Evolutionary conservation across 1,139 yeast species (phyloP), one percentile per base, ranked within the genome.

Genomic region (Pneumocystis canis): DNA sequence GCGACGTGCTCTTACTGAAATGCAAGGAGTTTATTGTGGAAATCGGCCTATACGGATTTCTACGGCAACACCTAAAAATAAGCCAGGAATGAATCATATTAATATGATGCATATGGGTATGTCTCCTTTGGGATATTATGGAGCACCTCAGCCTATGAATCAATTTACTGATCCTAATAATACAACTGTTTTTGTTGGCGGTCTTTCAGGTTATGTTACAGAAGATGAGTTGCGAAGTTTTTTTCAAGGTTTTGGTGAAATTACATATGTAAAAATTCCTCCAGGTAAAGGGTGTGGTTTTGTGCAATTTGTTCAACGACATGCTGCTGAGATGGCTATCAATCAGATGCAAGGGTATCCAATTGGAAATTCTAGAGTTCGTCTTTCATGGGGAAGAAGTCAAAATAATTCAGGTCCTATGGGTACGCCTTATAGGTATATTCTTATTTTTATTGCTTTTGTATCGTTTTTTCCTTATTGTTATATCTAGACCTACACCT

Each of bases 151-250:
- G 16, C 73, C 77, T 28, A 69, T 80, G 68, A 79, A 75, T 68
- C 83, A 82, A 68, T 85, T 77, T 71, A 78, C 85, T 57, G 95
- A 89, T 70, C 89, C 90, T 25, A 84, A 81, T 71, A 89, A 89
- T 72, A 88, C 96, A 14, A 89, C 97, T 0, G 96, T 89, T n/a
- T 89, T 89, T 73, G 92, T 89, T 30, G 97, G 97, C 32, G 97
- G 97, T 0, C 76, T 89, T 60, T 84, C 92, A 7, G 78, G 84
- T 28, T 83, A 84, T 62, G 89, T 88, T 33, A 78, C 83, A 18
- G 97, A 89, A 71, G 85, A 84, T 61, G 87, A 89, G 54, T 76
- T 90, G 61, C 80, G 84, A 67, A 78, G 87, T 3, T 78, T 85
- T 62, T 89, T 89, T 75, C 84, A 84, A 69, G 88, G 94, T 16